Conservation (phyloP, 257 asterid genomes). For the Thymus quinquecostatus region DNA sequence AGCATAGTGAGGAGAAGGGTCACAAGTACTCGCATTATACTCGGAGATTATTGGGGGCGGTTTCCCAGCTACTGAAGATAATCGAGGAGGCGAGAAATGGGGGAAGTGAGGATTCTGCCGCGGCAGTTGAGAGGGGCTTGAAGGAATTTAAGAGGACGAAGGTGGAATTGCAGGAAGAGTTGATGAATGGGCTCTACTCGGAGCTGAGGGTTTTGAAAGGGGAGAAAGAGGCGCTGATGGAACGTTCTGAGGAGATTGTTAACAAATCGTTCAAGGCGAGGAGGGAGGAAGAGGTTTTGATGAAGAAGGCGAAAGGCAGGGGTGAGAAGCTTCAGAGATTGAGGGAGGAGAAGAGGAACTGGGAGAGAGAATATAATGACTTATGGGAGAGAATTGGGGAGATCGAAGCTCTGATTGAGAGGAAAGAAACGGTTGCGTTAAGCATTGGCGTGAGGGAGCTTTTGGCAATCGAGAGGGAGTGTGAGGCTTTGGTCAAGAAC, state of each 20-base stretch:
- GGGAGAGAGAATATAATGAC: constrained; percentile 57
- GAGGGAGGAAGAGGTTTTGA: constrained; percentile 52
- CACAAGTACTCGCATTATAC: constrained; percentile 71
- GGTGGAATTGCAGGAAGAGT: constrained; percentile 61
- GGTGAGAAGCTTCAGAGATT: constrained; percentile 46
- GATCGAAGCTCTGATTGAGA: constrained; percentile 68
- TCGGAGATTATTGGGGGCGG: constrained; percentile 56
- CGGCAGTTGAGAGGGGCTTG: constrained; percentile 49
- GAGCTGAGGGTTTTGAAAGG: constrained; percentile 54
- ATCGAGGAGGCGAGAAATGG: constrained; percentile 57
- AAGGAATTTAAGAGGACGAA: constrained; percentile 58
- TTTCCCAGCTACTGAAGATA: constrained; percentile 47
- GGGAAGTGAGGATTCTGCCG: constrained; percentile 37
- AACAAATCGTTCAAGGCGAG: constrained; percentile 35
- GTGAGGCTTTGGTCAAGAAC: constrained; percentile 65
- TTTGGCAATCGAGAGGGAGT: constrained; percentile 75
- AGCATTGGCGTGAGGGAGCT: constrained; percentile 92
- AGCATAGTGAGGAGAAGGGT: constrained; percentile 40
- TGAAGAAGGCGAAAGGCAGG: constrained; percentile 47
- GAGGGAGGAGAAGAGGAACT: constrained; percentile 48
- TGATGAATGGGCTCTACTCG: constrained; percentile 60
- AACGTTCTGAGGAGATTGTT: constrained; percentile 46
- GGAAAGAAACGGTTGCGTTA: constrained; percentile 70
- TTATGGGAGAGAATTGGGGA: constrained; percentile 66
- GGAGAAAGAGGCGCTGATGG: constrained; percentile 45